Conservation (phyloP, 139 green algal genomes). For the Tetratostichococcus sp. region DNA sequence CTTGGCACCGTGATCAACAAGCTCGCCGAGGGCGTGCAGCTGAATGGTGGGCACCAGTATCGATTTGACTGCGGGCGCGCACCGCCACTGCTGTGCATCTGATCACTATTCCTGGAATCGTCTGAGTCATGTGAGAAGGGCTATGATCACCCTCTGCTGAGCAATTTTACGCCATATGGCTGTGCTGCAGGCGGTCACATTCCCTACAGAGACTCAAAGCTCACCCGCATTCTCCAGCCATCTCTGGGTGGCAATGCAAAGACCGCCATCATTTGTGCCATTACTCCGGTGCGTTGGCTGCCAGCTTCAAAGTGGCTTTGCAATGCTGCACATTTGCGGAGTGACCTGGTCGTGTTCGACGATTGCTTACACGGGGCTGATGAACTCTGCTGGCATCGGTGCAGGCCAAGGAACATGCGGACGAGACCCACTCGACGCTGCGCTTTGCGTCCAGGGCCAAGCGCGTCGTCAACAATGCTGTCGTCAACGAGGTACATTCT, state of each 20-base stretch:
- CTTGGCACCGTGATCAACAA: slow-evolving; percentile 96
- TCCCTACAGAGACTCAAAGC: slow-evolving; percentile 85
- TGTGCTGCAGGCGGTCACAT: slow-evolving; percentile 74
- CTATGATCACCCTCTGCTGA: no score
- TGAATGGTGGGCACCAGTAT: slow-evolving; percentile 19
- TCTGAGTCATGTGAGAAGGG: no score
- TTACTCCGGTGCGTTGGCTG: slow-evolving; percentile 65
- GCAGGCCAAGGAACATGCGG: slow-evolving; percentile 43
- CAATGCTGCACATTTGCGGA: no score
- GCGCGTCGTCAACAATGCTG: slow-evolving; percentile 87
- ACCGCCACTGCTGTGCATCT: no score
- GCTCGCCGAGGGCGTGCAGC: slow-evolving; percentile 71
- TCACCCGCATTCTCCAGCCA: slow-evolving; percentile 89
- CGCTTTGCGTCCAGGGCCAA: slow-evolving; percentile 91
- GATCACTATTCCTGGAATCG: no score
- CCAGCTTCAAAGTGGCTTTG: no score
- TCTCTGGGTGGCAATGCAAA: slow-evolving; percentile 93
- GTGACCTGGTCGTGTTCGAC: no score
- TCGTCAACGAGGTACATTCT: slow-evolving; percentile 75
- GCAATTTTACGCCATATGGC: no score
- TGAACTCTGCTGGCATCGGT: no score
- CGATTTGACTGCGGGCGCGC: background rate
- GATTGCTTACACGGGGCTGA: no score
- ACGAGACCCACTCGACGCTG: slow-evolving; percentile 91
- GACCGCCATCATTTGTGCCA: slow-evolving; percentile 92